These are phyloP conservation scores for Thuja plicata DNA, from an alignment of 83 land plant genomes.

Conservation along the genomic window DNA sequence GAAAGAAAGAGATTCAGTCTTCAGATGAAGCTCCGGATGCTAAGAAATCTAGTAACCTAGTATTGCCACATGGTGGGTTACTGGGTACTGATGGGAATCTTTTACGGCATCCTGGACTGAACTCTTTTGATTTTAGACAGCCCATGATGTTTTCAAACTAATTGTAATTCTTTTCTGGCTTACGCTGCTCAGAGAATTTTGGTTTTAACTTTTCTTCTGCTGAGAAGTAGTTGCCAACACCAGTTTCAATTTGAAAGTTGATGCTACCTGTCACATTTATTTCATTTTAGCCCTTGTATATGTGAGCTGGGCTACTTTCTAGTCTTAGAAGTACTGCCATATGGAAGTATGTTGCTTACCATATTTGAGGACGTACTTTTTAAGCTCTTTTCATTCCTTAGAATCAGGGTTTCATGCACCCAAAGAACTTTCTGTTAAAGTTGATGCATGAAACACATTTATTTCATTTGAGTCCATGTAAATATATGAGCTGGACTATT, in stretches of 20 bases:
- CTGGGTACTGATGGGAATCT: slow-evolving; percentile 43
- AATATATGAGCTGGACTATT: too few species aligned
- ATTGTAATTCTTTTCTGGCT: background rate
- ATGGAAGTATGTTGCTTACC: background rate
- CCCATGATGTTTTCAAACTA: slow-evolving; percentile 42
- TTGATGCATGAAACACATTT: too few species aligned
- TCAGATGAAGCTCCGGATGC: slow-evolving; percentile 3
- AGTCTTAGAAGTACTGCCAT: background rate
- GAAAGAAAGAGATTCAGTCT: slow-evolving; percentile 36
- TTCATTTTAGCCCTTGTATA: background rate
- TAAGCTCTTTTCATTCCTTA: background rate
- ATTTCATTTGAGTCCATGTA: too few species aligned
- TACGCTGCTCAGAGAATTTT: slow-evolving; percentile 1
- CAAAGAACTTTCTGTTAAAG: background rate
- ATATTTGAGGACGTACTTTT: background rate
- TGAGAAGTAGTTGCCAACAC: background rate
- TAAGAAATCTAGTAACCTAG: slow-evolving; percentile 13
- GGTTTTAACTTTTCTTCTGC: background rate
- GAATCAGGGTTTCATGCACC: background rate
- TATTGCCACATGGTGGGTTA: slow-evolving; percentile 38
- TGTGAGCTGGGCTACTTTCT: background rate
- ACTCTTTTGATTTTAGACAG: slow-evolving; percentile 41
- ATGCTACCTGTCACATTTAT: background rate
- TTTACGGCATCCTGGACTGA: slow-evolving; percentile 51
- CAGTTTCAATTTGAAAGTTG: background rate